A percentile compares a stretch with the other conserved stretches of the same genome.
Conservation (phyloP, 2,329 filamentous ascomycete genomes). For the Ophiostoma ips region DNA sequence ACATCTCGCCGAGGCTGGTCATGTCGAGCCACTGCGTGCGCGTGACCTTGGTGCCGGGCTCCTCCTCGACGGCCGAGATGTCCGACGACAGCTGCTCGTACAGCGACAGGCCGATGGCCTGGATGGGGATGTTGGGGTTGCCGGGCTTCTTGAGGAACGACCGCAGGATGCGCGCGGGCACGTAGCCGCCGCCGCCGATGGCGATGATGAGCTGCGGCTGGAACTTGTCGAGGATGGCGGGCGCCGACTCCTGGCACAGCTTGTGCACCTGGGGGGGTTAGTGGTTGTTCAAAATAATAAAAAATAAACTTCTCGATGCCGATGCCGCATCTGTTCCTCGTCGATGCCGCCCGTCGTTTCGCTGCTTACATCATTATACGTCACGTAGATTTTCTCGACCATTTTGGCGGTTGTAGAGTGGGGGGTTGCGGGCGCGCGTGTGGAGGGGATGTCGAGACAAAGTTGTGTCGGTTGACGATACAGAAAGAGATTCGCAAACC, state of each 20-base stretch:
- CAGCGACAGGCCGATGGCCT: conserved; percentile 93
- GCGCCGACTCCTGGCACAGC: conserved; percentile 78
- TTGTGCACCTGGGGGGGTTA: conserved; percentile 65
- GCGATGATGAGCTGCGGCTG: conserved; percentile 95
- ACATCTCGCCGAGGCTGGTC: conserved; percentile 66
- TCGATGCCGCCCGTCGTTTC: too few relatives aligned
- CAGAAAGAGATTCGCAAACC: not conserved
- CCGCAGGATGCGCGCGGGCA: conserved; percentile 89
- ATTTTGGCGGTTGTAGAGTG: conserved; percentile 35
- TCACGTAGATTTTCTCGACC: conserved; percentile 78
- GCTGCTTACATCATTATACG: conserved; percentile 79
- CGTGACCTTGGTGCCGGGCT: conserved; percentile 82
- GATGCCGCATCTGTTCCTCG: too few relatives aligned
- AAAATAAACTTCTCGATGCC: too few relatives aligned
- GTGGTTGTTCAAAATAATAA: not conserved
- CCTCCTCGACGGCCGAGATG: conserved; percentile 46
- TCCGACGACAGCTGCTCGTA: conserved; percentile 66
- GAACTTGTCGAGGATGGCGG: conserved; percentile 69
- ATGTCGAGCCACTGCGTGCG: conserved; percentile 98
- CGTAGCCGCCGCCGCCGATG: conserved; percentile 93
- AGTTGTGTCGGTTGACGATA: not conserved
- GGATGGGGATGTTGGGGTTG: conserved; percentile 90
- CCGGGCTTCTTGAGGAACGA: conserved; percentile 90
- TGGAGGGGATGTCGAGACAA: too few relatives aligned
- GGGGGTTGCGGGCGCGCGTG: not conserved